A percentile compares a stretch with the other conserved stretches of the same genome.
Conservation (phyloP, 257 asterid genomes). For the Vinca minor region DNA sequence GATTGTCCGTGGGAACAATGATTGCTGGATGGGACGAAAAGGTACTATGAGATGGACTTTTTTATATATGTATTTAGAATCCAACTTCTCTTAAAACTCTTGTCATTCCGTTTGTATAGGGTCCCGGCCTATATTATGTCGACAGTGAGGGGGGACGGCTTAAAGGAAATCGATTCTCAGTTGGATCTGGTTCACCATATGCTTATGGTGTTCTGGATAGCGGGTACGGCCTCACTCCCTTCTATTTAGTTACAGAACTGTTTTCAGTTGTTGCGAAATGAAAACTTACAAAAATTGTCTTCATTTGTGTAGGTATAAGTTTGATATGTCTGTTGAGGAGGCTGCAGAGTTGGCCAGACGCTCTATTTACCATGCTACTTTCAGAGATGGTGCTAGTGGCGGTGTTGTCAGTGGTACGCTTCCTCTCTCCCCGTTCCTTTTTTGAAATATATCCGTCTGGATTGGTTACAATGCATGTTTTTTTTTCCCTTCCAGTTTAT, state of each 20-base stretch:
- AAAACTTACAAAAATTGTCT: not conserved
- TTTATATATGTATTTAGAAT: not conserved
- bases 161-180: conserved; percentile 86
- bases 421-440: conserved; percentile 1
- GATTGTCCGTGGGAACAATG: conserved; percentile 93
- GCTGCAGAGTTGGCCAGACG: conserved; percentile 30
- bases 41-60: conserved; percentile 33
- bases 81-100: not conserved
- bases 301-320: conserved; percentile 12
- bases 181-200: conserved; percentile 97
- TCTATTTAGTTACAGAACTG: not conserved
- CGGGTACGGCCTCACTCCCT: conserved; percentile 39
- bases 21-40: conserved; percentile 98
- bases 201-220: conserved; percentile 92
- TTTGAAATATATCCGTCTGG: not conserved
- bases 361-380: conserved; percentile 27
- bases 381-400: conserved; percentile 29
- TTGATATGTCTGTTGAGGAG: conserved; percentile 24
- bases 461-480: not conserved
- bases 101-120: conserved; percentile 40
- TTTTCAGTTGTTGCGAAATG: not conserved
- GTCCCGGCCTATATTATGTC: conserved; percentile 87
- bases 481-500: conserved; percentile 4
- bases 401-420: conserved; percentile 27
- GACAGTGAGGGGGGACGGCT: conserved; percentile 98